phyloP scores from a whole-genome alignment of 768 basidiomycete species.

The Candolleomyces efflorescens region DNA sequence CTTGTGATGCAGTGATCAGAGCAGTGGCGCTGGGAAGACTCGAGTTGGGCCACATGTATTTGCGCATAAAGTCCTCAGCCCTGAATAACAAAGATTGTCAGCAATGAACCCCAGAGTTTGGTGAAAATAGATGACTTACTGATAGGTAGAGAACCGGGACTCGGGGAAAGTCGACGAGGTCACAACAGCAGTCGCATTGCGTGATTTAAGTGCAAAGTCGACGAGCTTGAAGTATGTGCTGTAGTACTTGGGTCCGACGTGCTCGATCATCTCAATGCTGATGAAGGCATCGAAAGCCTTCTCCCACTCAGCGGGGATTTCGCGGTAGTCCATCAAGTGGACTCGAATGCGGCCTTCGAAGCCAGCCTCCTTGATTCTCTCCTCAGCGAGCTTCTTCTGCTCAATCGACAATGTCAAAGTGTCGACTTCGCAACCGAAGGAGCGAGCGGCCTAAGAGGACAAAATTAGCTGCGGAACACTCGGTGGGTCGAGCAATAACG shows the following conservation, averaged over 20 bases:
- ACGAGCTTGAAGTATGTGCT: slow-evolving; percentile 71
- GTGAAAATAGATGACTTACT: slow-evolving; percentile 40
- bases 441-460: slow-evolving; percentile 51
- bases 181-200: slow-evolving; percentile 63
- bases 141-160: slow-evolving; percentile 62
- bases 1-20: slow-evolving; percentile 69
- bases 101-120: background rate
- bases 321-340: slow-evolving; percentile 88
- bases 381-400: slow-evolving; percentile 85
- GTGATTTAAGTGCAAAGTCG: slow-evolving; percentile 70
- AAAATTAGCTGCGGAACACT: slow-evolving; percentile 3
- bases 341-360: slow-evolving; percentile 70
- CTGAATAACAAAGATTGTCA: slow-evolving; percentile 23
- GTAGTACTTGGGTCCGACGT: slow-evolving; percentile 56
- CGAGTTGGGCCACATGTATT: slow-evolving; percentile 88
- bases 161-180: slow-evolving; percentile 70
- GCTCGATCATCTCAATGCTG: slow-evolving; percentile 81
- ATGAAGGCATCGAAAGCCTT: slow-evolving; percentile 77
- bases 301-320: slow-evolving; percentile 78
- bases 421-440: slow-evolving; percentile 81
- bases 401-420: slow-evolving; percentile 85
- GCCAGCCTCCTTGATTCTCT: slow-evolving; percentile 71
- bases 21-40: slow-evolving; percentile 84
- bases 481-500: slow-evolving; percentile 11
- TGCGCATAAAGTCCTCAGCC: slow-evolving; percentile 81